These are phyloP conservation scores for Knoxia roxburghii DNA, from an alignment of 257 asterid genomes.

Conservation along the genomic window DNA sequence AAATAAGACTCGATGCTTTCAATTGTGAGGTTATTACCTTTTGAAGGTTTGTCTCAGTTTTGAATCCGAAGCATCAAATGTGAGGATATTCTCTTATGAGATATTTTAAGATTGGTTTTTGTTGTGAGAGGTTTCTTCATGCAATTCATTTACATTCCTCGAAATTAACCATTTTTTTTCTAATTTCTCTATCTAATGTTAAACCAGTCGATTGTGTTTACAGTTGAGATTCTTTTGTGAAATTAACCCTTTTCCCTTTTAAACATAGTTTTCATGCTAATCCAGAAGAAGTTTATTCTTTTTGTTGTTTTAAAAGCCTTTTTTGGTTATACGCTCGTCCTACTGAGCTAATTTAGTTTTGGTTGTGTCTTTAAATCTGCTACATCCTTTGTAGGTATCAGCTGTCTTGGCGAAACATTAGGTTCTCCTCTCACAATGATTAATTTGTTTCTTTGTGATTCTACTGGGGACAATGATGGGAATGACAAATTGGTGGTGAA, in stretches of 20 bases:
- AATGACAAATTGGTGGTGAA: slow-evolving; percentile 27
- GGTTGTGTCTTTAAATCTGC: not conserved
- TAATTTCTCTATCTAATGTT: not conserved
- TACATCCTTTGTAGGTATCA: not conserved
- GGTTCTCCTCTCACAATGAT: slow-evolving; percentile 39
- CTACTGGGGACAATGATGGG: slow-evolving; percentile 30
- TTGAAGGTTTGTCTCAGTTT: not conserved
- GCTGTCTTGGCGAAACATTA: slow-evolving; percentile 16
- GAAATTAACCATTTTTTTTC: not conserved
- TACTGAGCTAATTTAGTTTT: not conserved
- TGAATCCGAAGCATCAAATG: not conserved
- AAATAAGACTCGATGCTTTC: not conserved
- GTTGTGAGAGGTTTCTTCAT: not conserved
- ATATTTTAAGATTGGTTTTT: not conserved
- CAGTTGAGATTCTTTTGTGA: not conserved
- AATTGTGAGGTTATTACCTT: not conserved
- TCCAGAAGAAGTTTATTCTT: not conserved
- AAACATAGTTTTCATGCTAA: not conserved
- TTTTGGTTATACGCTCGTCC: not conserved
- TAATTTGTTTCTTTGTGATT: slow-evolving; percentile 55
- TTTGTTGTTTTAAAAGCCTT: not conserved
- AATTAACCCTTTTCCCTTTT: not conserved
- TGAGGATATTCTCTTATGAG: not conserved
- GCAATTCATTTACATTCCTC: too few relatives aligned
- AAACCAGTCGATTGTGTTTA: not conserved